These are phyloP conservation scores for Linnemannia zychae DNA, from an alignment of 192 early-diverging fungal species.

Conservation along the genomic window DNA sequence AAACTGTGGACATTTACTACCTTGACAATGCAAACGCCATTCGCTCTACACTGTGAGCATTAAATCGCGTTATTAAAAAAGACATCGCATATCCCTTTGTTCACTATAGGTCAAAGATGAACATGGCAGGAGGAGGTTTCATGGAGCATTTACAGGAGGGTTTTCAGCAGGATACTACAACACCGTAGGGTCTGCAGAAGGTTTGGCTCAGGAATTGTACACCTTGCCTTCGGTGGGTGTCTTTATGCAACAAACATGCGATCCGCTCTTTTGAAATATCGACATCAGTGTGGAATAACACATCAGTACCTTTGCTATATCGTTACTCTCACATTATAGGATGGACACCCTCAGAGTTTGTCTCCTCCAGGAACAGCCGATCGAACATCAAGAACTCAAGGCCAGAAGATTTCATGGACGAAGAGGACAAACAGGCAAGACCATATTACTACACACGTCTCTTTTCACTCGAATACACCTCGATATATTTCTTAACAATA, in stretches of 20 bases:
- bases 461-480: background rate
- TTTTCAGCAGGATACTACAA: slow-evolving; percentile 96
- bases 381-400: slow-evolving; percentile 59
- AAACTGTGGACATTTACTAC: background rate
- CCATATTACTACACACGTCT: background rate
- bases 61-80: background rate
- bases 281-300: background rate
- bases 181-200: slow-evolving; percentile 97
- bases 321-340: slow-evolving; percentile 57
- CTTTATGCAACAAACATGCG: background rate
- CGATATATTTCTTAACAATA: too few species aligned
- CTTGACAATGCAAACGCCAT: background rate
- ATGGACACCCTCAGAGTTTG: slow-evolving; percentile 83
- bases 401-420: slow-evolving; percentile 97
- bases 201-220: slow-evolving; percentile 51
- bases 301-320: background rate
- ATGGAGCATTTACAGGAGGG: slow-evolving; percentile 95
- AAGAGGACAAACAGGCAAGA: slow-evolving; percentile 86
- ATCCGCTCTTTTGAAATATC: background rate
- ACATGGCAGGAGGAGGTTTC: slow-evolving; percentile 84
- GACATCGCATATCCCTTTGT: background rate
- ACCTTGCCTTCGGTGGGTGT: background rate
- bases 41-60: background rate
- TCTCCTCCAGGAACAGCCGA: slow-evolving; percentile 80
- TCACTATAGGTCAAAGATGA: slow-evolving; percentile 55